These are phyloP conservation scores for Neofusicoccum sp. DNA, from an alignment of 2,329 filamentous ascomycete genomes.

Conservation along the genomic window DNA sequence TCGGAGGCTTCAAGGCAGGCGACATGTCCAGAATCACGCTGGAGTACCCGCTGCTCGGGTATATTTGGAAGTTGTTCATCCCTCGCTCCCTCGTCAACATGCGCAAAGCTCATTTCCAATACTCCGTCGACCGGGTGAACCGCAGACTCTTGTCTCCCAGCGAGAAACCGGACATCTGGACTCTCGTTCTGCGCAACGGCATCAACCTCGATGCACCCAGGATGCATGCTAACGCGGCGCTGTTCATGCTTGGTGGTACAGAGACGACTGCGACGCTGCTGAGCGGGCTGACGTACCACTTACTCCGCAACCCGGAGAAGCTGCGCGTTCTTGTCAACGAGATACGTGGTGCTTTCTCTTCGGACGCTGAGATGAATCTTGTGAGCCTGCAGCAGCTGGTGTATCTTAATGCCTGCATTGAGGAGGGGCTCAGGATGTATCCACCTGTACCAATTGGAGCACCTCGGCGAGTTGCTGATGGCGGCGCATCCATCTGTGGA, in stretches of 20 bases:
- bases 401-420: constrained; percentile 45
- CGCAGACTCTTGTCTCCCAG: constrained; percentile 25
- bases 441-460: constrained; percentile 42
- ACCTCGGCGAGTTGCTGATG: constrained; percentile 36
- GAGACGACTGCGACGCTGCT: constrained; percentile 47
- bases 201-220: neutral
- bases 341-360: constrained; percentile 31
- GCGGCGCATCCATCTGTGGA: constrained; percentile 42
- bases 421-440: constrained; percentile 47
- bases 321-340: constrained; percentile 34
- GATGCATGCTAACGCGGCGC: constrained; percentile 25
- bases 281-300: constrained; percentile 38
- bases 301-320: constrained; percentile 31
- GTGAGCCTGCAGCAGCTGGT: constrained; percentile 32
- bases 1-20: constrained; percentile 27
- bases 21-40: neutral
- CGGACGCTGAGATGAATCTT: constrained; percentile 39
- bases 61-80: neutral
- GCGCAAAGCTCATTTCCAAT: neutral
- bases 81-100: neutral
- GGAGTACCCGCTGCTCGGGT: neutral
- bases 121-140: constrained; percentile 25
- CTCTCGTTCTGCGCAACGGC: constrained; percentile 36
- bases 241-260: constrained; percentile 39
- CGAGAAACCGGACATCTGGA: constrained; percentile 41